Evolutionary conservation across 768 basidiomycete species (phyloP).

Genomic region (Mycena rebaudengoi): DNA sequence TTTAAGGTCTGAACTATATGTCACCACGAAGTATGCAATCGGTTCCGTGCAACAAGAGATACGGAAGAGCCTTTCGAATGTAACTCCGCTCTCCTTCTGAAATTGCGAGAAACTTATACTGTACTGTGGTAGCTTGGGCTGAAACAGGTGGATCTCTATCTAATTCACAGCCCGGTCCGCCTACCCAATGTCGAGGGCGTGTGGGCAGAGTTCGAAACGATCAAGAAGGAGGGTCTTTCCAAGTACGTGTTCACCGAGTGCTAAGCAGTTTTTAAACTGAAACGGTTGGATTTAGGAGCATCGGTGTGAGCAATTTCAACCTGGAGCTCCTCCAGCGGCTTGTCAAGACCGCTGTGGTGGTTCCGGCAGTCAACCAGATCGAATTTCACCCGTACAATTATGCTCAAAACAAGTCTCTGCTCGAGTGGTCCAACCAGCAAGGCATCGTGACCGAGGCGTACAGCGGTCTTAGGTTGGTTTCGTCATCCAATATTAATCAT

Average conservation of each 20-base stretch:
- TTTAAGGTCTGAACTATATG: conserved; percentile 53
- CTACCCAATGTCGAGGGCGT: conserved; percentile 44
- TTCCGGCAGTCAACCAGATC: conserved; percentile 75
- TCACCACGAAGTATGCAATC: conserved; percentile 64
- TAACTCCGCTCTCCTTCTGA: too few species aligned
- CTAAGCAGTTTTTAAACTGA: not conserved
- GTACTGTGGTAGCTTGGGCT: conserved; percentile 75
- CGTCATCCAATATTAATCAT: not conserved
- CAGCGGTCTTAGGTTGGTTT: conserved; percentile 56
- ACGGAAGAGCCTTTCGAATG: too few species aligned
- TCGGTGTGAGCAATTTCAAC: conserved; percentile 77
- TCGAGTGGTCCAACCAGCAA: conserved; percentile 59
- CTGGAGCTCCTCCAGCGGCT: conserved; percentile 63
- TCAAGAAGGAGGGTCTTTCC: conserved; percentile 55
- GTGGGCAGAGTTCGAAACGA: conserved; percentile 52
- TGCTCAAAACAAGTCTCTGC: conserved; percentile 50
- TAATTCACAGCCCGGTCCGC: conserved; percentile 61
- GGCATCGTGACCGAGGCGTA: conserved; percentile 66
- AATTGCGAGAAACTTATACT: too few species aligned
- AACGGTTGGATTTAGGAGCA: too few species aligned
- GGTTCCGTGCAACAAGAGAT: conserved; percentile 52
- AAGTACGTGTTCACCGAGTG: conserved; percentile 37
- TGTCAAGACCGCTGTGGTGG: conserved; percentile 58
- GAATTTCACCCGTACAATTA: conserved; percentile 68
- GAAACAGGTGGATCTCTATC: conserved; percentile 72